Percentiles rank a stretch among this genome's conserved stretches.
Evolutionary conservation across 306 rosid species (phyloP).

Genomic region (Quercus agrifolia): DNA sequence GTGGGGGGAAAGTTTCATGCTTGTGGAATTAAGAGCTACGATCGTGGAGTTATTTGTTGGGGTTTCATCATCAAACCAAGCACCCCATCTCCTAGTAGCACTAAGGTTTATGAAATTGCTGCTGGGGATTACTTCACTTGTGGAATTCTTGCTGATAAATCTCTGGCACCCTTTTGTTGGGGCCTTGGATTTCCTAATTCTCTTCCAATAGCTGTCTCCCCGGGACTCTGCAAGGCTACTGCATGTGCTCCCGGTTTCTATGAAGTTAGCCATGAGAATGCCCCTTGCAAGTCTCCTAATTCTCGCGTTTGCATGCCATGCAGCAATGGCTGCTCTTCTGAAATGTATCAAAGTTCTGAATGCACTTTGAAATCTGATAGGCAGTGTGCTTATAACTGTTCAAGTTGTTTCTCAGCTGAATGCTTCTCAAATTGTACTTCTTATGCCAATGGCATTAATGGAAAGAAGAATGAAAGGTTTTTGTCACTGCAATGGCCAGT

Average conservation of each 20-base stretch:
- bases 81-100: conserved; percentile 56
- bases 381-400: conserved; percentile 77
- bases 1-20: conserved; percentile 95
- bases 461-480: conserved; percentile 49
- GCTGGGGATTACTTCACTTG: conserved; percentile 94
- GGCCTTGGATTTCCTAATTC: conserved; percentile 81
- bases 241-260: conserved; percentile 78
- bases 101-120: conserved; percentile 60
- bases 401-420: conserved; percentile 51
- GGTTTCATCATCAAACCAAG: conserved; percentile 65
- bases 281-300: conserved; percentile 50
- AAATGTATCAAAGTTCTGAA: conserved; percentile 57
- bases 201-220: conserved; percentile 73
- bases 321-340: conserved; percentile 60
- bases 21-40: conserved; percentile 79
- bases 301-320: conserved; percentile 72
- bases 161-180: conserved; percentile 86
- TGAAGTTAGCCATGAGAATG: conserved; percentile 38
- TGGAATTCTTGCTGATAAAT: conserved; percentile 67
- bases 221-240: conserved; percentile 56
- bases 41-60: conserved; percentile 82
- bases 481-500: conserved; percentile 73
- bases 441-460: conserved; percentile 20
- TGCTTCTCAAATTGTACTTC: conserved; percentile 66
- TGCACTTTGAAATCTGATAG: conserved; percentile 62